Percentiles rank a stretch among this genome's conserved stretches.
These are phyloP conservation scores for Candida railenensis DNA, from an alignment of 805 yeast genomes.

Conservation along the genomic window DNA sequence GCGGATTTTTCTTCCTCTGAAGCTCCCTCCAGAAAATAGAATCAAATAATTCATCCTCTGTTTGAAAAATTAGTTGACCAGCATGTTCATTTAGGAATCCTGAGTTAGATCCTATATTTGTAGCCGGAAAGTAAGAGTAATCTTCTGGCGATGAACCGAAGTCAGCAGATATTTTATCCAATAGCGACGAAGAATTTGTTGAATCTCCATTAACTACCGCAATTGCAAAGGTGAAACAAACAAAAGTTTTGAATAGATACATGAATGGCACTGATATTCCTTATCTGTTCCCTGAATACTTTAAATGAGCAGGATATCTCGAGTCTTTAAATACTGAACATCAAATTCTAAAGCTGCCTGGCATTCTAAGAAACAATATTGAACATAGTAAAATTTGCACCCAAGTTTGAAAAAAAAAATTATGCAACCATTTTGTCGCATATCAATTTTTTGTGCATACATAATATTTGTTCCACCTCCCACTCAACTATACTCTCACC, in stretches of 20 bases:
- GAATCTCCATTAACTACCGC: neutral
- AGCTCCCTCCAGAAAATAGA: conserved; percentile 13
- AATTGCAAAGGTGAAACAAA: neutral
- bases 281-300: no score
- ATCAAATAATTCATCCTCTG: conserved; percentile 7
- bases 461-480: no score
- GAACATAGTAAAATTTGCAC: neutral
- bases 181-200: neutral
- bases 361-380: neutral
- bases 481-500: no score
- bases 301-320: no score
- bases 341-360: neutral
- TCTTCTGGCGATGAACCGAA: neutral
- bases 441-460: no score
- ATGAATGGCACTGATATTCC: no score
- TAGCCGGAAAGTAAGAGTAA: neutral
- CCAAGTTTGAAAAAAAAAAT: neutral
- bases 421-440: neutral
- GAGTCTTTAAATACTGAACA: neutral
- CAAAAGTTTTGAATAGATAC: neutral
- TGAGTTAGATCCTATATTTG: neutral
- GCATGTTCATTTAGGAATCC: neutral
- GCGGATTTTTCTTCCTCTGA: conserved; percentile 6
- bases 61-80: conserved; percentile 4
- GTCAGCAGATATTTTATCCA: neutral